These are phyloP conservation scores for Solanum clarkiae DNA, from an alignment of 257 asterid species.

Conservation along the genomic window DNA sequence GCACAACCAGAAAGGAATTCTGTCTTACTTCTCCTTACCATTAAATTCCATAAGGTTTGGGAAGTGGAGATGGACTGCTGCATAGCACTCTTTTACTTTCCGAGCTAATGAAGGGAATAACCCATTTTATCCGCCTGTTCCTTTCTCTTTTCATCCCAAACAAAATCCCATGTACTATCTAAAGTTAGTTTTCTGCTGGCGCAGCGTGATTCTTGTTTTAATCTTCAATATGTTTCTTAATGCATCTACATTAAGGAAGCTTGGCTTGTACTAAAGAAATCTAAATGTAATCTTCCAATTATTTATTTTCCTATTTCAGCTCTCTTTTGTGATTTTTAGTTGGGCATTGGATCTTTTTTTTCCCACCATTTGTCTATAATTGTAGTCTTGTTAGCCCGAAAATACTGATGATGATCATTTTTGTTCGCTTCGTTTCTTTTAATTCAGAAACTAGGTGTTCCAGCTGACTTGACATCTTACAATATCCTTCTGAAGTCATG, in stretches of 20 bases:
- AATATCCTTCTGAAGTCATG: conserved; percentile 87
- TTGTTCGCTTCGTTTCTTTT: background rate
- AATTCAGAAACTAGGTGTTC: conserved; percentile 59
- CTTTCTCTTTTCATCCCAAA: background rate
- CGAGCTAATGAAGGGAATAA: background rate
- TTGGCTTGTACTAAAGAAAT: background rate
- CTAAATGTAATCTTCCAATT: background rate
- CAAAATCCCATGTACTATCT: background rate
- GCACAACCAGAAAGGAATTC: background rate
- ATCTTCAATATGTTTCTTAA: background rate
- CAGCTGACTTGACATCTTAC: conserved; percentile 59
- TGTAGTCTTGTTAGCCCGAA: background rate
- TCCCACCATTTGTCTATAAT: background rate
- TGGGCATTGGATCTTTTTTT: background rate
- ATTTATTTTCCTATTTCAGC: background rate
- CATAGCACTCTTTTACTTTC: background rate
- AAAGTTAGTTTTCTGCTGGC: background rate
- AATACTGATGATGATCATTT: background rate
- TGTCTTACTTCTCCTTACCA: background rate
- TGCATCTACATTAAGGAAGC: background rate
- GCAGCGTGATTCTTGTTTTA: background rate
- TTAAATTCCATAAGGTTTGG: background rate
- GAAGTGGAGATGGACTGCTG: background rate
- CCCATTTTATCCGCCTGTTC: background rate
- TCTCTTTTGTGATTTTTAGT: background rate